A percentile compares a stretch with the other conserved stretches of the same genome.
These are phyloP conservation scores for Aaosphaeria arxii DNA, from an alignment of 2,329 filamentous ascomycete species.

Conservation along the genomic window DNA sequence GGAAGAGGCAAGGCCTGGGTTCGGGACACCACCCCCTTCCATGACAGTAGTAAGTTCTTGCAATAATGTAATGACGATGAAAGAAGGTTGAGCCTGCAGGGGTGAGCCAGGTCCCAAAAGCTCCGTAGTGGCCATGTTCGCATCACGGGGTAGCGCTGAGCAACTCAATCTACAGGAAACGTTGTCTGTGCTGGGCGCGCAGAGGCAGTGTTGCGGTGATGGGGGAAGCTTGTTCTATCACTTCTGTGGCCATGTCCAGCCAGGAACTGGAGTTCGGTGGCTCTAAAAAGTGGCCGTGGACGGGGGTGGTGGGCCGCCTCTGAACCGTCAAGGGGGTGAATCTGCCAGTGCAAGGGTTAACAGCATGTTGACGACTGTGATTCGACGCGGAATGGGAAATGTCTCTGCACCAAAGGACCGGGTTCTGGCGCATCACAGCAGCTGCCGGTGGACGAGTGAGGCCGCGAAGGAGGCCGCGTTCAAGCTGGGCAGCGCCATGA, in stretches of 20 bases:
- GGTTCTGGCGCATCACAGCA: slow-evolving; percentile 10
- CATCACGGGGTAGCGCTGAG: neutral
- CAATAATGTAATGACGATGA: neutral
- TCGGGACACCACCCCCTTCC: too few relatives aligned
- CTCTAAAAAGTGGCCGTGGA: neutral
- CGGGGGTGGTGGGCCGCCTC: neutral
- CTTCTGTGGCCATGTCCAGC: slow-evolving; percentile 1
- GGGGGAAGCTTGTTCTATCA: slow-evolving; percentile 4
- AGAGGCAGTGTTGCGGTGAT: neutral
- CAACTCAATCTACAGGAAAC: too few relatives aligned
- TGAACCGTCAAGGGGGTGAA: slow-evolving; percentile 4
- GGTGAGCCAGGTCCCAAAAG: neutral
- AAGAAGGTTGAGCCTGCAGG: neutral
- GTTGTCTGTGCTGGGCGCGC: too few relatives aligned
- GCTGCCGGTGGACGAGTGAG: slow-evolving; percentile 6
- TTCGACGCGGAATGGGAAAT: slow-evolving; percentile 15
- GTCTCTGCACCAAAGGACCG: slow-evolving; percentile 16
- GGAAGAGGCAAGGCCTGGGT: neutral
- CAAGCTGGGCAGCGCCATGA: too few relatives aligned
- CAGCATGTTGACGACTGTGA: slow-evolving; percentile 9
- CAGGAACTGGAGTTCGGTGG: slow-evolving; percentile 14
- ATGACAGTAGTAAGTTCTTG: neutral
- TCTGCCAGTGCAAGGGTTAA: slow-evolving; percentile 3
- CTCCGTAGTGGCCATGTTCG: neutral
- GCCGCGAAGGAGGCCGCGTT: slow-evolving; percentile 17